Base-by-base conservation (phyloP, 2,329 filamentous ascomycete species). In the Sarocladium oryzae region DNA sequence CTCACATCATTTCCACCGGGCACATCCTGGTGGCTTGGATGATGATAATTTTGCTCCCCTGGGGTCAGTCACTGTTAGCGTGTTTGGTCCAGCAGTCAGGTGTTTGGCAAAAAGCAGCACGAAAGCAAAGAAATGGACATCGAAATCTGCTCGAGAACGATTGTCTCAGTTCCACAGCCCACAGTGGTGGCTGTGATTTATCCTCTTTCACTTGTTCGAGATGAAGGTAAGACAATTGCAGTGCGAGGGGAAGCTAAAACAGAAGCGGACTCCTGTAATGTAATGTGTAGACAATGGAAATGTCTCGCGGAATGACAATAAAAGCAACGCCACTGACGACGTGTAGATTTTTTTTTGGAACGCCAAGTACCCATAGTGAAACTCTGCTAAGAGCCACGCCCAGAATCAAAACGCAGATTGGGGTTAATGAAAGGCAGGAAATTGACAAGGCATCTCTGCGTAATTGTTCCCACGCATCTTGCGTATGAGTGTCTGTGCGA, bases 1-100 rank as follows among this genome's bases (percentile, higher is more conserved):
- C 88, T 85, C 55, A 87, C 77, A 62, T 91, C 86, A 55, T 82
- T 79, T 56, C 81, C 74, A 57, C 64, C 62, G 53, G 76, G 62
- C 54, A 73, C 67, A 54, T 73, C 69, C 55, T 78, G 72, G 46
- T 81, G 81, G 59, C 80, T 78, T 54, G 85, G 82, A 63, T 88
- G 85, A 64, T 85, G 76, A 67, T 84, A 78, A 63, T 82, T 77
- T 72, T 51, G 49, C 16, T 54, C 50, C 5, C 50, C 52, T 54
- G 26, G 13, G 11, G 16, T 13, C 21, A 40, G 26, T n/a, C n/a
- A n/a, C n/a, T 51, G 36, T 51, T 43, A 51, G 50, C 38, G n/a
- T 5, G 13, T 24, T 26, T 32, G 16, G 18, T 24, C n/a, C n/a
- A 3, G 26, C 13, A 24, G 20, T 11, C 50, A 52, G 16, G 43